phyloP scores from a whole-genome alignment of 345 rosid species.

The Citropsis articulata region DNA sequence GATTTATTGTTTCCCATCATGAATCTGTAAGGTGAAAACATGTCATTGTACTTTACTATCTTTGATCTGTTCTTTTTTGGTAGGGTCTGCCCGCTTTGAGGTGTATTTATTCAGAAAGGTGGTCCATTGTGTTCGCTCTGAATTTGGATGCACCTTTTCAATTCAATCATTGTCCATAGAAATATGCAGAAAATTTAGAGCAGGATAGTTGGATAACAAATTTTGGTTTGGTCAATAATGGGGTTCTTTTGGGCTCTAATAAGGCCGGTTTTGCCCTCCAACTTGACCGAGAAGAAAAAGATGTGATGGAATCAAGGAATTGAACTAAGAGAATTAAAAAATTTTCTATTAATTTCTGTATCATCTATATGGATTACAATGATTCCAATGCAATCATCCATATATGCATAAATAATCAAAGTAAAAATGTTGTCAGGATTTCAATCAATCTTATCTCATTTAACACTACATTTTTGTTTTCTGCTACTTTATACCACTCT shows the following conservation, averaged over 20 bases:
- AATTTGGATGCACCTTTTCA: constrained; percentile 1
- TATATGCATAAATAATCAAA: constrained; percentile 9
- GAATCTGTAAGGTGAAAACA: constrained; percentile 18
- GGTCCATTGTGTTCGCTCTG: neutral
- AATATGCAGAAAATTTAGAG: neutral
- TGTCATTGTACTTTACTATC: constrained; percentile 18
- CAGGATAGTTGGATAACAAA: neutral
- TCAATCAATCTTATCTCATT: neutral
- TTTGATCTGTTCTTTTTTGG: neutral
- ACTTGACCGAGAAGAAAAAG: neutral
- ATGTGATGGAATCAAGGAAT: neutral
- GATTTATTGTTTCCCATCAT: constrained; percentile 3
- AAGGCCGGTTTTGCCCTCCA: neutral
- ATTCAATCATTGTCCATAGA: neutral
- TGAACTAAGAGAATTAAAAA: neutral
- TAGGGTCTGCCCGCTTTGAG: neutral
- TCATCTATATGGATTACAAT: constrained; percentile 8
- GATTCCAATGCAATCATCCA: neutral
- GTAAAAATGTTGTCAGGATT: neutral
- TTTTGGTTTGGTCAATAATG: neutral
- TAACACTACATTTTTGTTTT: neutral
- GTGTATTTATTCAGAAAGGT: neutral
- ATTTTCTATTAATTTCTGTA: constrained; percentile 5
- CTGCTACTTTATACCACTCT: neutral
- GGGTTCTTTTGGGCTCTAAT: neutral